Base-by-base conservation (phyloP, 192 early-diverging fungal species). In the Linnemannia zychae region DNA sequence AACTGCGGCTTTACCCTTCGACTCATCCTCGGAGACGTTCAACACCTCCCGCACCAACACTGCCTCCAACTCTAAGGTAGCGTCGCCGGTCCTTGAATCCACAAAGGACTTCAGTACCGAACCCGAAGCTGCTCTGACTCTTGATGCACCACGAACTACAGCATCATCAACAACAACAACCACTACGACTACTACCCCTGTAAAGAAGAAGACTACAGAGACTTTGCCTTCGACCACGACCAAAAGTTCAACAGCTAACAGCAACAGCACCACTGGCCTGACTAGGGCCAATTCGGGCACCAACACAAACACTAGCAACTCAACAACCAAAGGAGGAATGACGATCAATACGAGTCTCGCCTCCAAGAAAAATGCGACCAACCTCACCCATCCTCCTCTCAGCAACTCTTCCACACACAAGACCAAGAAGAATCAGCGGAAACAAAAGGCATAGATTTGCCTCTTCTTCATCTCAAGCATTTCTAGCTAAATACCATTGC, bases 371-470 rank as follows among this genome's bases (percentile, higher is more conserved):
- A 71, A 60, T 15, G 46, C 7, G 33, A 52, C n/a, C 63, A 72
- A 71, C 47, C 47, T 22, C 16, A 75, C 36, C 7, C 17, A 33
- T 38, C 22, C 34, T 79, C 52, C 60, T 49, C 18, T 36, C 17
- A 31, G 22, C 44, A 49, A 57, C 36, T 67, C 74, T 0, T 46
- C 48, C 31, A 18, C 63, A 57, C 48, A 47, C 49, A 82, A 72
- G 65, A 46, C 60, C 20, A 77, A 60, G 40, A 83, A 83, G 49
- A 16, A 49, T 20, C 52, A 73, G 47, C 65, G 65, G 75, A 83
- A 83, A 28, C 53, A 60, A 11, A 69, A 66, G 37, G 15, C 37
- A 28, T 63, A n/a, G 9, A 6, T 24, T 57, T 57, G n/a, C 24
- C n/a, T 57, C n/a, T 31, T 6, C 7, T 15, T 9, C 28, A 44